A percentile compares a stretch with the other conserved stretches of the same genome.
These are phyloP conservation scores for Ophiostoma quercus DNA, from an alignment of 2,329 filamentous ascomycete genomes.

Conservation along the genomic window DNA sequence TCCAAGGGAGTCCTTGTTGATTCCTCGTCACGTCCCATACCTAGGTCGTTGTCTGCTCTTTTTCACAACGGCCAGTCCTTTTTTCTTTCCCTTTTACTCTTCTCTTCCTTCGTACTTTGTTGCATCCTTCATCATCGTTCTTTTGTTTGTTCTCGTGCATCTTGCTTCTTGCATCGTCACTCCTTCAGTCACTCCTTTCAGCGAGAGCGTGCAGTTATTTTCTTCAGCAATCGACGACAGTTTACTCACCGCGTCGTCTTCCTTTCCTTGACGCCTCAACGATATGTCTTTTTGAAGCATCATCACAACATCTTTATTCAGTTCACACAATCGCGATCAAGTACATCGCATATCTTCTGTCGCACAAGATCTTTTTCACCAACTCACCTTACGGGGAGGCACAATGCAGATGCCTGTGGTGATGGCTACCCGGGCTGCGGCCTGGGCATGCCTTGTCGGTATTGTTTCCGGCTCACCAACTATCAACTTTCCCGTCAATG, in stretches of 20 bases:
- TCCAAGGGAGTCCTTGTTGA: constrained; percentile 21
- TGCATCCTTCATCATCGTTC: background rate
- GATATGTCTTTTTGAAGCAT: background rate
- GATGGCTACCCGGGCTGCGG: constrained; percentile 20
- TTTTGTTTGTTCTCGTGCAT: constrained; percentile 5
- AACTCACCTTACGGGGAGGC: background rate
- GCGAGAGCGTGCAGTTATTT: constrained; percentile 3
- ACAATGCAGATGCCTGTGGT: constrained; percentile 21
- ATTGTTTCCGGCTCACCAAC: constrained; percentile 36
- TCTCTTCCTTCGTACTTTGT: background rate
- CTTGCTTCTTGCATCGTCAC: constrained; percentile 4
- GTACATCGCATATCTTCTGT: background rate
- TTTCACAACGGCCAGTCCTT: constrained; percentile 10
- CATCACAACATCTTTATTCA: background rate
- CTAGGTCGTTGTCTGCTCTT: constrained; percentile 6
- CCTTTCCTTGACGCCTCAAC: background rate
- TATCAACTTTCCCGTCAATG: constrained; percentile 68
- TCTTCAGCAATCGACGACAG: background rate
- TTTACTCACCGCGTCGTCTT: background rate
- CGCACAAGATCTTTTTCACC: background rate
- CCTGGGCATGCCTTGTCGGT: constrained; percentile 23
- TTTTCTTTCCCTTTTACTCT: background rate
- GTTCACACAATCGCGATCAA: background rate
- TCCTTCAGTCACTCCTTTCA: constrained; percentile 12
- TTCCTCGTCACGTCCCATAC: constrained; percentile 12